These are phyloP conservation scores for Scutellaria minor DNA, from an alignment of 257 asterid genomes.

Conservation along the genomic window DNA sequence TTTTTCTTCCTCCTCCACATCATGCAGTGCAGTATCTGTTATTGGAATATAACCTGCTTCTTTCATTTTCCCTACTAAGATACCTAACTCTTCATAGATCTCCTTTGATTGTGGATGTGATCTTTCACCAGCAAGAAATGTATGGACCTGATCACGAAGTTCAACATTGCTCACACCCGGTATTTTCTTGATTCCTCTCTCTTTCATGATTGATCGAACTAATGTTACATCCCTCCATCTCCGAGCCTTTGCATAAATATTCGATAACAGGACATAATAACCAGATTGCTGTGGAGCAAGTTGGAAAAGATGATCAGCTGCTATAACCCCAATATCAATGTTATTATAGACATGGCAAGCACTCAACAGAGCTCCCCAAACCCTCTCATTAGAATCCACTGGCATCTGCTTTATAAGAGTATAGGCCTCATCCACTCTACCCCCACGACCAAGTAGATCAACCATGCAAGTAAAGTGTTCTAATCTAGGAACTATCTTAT, in stretches of 20 bases:
- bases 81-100: conserved; percentile 73
- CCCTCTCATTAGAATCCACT: conserved; percentile 65
- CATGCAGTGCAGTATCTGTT: conserved; percentile 75
- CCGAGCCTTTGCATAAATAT: conserved; percentile 83
- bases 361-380: conserved; percentile 85
- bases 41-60: conserved; percentile 82
- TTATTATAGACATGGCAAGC: conserved; percentile 79
- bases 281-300: conserved; percentile 80
- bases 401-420: conserved; percentile 61
- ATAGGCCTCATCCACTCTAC: conserved; percentile 69
- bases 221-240: conserved; percentile 79
- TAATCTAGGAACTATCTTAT: conserved; percentile 64
- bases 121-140: conserved; percentile 83
- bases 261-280: conserved; percentile 76
- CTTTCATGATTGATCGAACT: conserved; percentile 72
- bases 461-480: conserved; percentile 92
- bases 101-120: conserved; percentile 59
- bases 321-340: conserved; percentile 67
- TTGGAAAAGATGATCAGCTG: conserved; percentile 79
- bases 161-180: conserved; percentile 92
- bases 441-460: conserved; percentile 84
- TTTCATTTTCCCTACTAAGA: conserved; percentile 73
- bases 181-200: conserved; percentile 68
- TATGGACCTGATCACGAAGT: conserved; percentile 56
- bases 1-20: conserved; percentile 94